These are phyloP conservation scores for Apiospora arundinis DNA, from an alignment of 2,329 filamentous ascomycete species.

Conservation along the genomic window DNA sequence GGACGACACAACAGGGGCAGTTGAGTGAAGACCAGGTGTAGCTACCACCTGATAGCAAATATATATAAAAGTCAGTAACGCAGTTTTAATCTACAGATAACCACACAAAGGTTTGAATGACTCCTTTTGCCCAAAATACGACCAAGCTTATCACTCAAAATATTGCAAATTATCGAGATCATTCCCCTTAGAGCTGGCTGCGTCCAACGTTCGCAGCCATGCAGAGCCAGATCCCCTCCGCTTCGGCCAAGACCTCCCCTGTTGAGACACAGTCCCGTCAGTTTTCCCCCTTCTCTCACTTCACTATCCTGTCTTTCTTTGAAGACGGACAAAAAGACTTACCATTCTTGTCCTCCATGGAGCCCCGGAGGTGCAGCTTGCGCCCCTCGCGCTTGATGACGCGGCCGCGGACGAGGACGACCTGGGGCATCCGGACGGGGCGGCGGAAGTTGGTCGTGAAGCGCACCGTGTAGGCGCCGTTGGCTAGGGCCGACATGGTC, in stretches of 20 bases:
- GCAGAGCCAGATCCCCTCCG: constrained; percentile 30
- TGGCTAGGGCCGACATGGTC: constrained; percentile 24
- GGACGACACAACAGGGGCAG: no score
- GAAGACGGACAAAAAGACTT: no score
- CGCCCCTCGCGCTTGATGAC: constrained; percentile 36
- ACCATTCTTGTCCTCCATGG: constrained; percentile 39
- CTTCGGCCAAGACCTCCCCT: constrained; percentile 34
- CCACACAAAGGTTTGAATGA: no score
- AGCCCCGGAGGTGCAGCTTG: constrained; percentile 33
- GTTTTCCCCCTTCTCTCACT: no score
- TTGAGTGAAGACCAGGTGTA: no score
- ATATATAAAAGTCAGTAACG: no score
- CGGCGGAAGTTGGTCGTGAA: constrained; percentile 36
- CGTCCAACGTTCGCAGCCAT: constrained; percentile 28
- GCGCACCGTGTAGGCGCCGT: constrained; percentile 36
- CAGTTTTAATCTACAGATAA: no score
- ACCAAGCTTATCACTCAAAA: no score
- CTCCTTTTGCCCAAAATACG: no score
- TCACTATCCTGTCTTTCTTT: no score
- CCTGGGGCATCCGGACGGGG: constrained; percentile 33
- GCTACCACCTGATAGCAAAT: no score
- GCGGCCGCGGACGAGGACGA: constrained; percentile 35
- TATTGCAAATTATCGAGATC: no score
- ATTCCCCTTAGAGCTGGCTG: constrained; percentile 30
- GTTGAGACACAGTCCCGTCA: neutral